These are phyloP conservation scores for Tylopilus sp. DNA, from an alignment of 768 basidiomycete genomes.

Conservation along the genomic window DNA sequence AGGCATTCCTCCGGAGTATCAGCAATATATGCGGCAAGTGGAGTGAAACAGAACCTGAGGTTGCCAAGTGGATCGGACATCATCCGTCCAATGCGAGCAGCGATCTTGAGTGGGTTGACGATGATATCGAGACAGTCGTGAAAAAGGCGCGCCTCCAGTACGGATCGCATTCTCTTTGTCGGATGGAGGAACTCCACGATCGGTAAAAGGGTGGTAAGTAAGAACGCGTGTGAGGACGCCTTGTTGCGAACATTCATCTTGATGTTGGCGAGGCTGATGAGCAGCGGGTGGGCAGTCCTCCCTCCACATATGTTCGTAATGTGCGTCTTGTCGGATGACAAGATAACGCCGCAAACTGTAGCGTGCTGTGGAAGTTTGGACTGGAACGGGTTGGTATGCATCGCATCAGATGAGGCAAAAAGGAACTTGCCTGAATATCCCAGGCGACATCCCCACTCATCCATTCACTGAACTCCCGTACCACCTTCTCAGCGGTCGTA, in stretches of 20 bases:
- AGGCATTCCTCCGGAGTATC: neutral
- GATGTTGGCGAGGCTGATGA: neutral
- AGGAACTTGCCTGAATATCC: neutral
- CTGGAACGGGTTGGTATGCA: too few relatives aligned
- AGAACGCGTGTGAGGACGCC: neutral
- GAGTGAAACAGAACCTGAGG: neutral
- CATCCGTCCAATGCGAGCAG: neutral
- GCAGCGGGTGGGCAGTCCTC: neutral
- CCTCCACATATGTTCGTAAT: neutral
- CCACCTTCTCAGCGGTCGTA: neutral
- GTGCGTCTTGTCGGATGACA: neutral
- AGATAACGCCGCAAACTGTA: neutral
- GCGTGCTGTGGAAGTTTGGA: too few relatives aligned
- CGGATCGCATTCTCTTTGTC: neutral
- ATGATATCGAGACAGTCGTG: neutral
- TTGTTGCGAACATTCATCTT: neutral
- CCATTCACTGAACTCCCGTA: constrained; percentile 20
- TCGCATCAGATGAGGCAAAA: too few relatives aligned
- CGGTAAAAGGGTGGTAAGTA: neutral
- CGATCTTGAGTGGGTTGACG: neutral
- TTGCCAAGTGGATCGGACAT: neutral
- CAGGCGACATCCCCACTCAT: constrained; percentile 7
- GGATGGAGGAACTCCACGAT: neutral
- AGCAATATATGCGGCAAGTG: neutral
- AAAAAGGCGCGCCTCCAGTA: neutral